Base-by-base conservation (phyloP, 768 basidiomycete genomes). In the Serendipita sp. region DNA sequence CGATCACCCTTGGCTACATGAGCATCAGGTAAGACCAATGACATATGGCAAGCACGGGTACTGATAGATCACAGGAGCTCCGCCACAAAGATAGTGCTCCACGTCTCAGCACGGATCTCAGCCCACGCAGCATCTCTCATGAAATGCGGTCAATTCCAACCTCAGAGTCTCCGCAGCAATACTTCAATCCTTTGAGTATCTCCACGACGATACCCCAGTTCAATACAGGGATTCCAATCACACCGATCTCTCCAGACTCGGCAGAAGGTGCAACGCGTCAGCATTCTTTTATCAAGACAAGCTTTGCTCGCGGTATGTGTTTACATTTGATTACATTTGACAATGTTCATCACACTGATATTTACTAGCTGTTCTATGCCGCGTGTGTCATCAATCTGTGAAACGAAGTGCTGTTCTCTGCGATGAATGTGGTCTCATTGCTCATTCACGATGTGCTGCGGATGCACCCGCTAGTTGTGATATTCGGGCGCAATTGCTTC, bases 1-100 rank as follows among this genome's bases (percentile, higher is more conserved):
- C 71, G 89, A 94, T 69, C 95, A 97, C 74, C 81, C 83, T 11
- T 98, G 95, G 95, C 76, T 97, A 51, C 86, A 85, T 75, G 79
- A 80, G n/a, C 79, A 86, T 70, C 85, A 90, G 80, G 92, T 91
- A 70, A 63, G 78, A 67, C 3, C 51, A 30, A 62, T 41, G 10
- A 24, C 18, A 41, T 18, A 28, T 32, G 8, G 63, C 24, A 24
- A 8, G 4, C 37, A 11, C 35, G 7, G 64, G 3, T 41, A 35
- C 7, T 62, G 18, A 66, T 58, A 63, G 35, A 65, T 16, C 34
- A 28, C 66, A 88, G 85, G 86, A 92, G 69, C 76, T 95, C 35
- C 87, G 90, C 28, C 89, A 88, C 56, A 89, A 96, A 71, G 95
- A 98, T 71, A 93, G 90, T 71, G 89, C 97, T 41, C 95, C 95